Evolutionary conservation across 2,329 filamentous ascomycete species (phyloP).

Genomic region (Penicillium sp.): DNA sequence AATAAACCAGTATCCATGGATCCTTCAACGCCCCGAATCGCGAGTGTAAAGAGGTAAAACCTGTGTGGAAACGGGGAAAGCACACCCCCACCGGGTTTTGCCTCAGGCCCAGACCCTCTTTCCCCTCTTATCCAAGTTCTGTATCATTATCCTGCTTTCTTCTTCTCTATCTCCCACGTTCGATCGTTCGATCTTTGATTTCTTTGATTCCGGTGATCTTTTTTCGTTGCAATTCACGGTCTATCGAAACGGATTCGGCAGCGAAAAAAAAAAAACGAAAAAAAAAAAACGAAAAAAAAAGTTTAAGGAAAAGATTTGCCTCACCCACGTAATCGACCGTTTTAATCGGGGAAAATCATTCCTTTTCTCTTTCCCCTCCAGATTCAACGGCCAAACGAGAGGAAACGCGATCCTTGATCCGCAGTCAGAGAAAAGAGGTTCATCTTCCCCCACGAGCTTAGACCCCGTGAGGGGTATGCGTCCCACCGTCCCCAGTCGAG

Average conservation of each 20-base stretch:
- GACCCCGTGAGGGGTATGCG: constrained; percentile 34
- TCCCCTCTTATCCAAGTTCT: constrained; percentile 5
- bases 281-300: constrained; percentile 12
- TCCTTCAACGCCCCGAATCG: background rate
- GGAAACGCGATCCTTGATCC: background rate
- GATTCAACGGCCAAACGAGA: background rate
- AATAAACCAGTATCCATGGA: background rate
- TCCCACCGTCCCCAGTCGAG: constrained; percentile 26
- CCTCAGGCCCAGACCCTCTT: constrained; percentile 19
- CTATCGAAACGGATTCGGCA: constrained; percentile 20
- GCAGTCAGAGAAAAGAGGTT: background rate
- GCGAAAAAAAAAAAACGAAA: constrained; percentile 1
- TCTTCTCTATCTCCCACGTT: constrained; percentile 4
- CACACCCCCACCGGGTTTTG: constrained; percentile 15
- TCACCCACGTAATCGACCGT: constrained; percentile 26
- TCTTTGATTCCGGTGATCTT: background rate
- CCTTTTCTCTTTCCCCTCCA: background rate
- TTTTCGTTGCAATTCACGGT: background rate
- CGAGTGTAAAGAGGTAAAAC: background rate
- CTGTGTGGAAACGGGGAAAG: background rate
- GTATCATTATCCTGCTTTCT: background rate
- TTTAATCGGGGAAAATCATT: background rate
- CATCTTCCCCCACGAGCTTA: background rate
- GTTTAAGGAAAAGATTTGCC: constrained; percentile 31
- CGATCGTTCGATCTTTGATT: background rate